Evolutionary conservation across 2,329 filamentous ascomycete genomes (phyloP), one percentile per base, ranked within the genome.

Genomic region (Colletotrichum echinochloae): DNA sequence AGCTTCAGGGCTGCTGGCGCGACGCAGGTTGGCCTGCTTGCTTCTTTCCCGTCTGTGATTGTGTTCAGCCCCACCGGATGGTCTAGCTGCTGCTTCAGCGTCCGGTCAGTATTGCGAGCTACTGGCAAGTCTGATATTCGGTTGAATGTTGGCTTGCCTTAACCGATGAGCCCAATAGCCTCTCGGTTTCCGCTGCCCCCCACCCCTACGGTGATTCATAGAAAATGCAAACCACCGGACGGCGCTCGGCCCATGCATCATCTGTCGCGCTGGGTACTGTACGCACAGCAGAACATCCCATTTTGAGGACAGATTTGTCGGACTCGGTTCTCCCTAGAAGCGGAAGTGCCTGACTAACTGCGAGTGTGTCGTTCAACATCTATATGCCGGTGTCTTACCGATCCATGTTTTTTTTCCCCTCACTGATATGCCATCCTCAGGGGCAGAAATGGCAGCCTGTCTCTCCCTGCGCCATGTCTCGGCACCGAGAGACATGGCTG

Each of bases 401-500:
- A 39, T 3, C 56, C 39, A 33, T 44, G 26, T 20, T 28, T 28
- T 28, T 23, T 16, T 28, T 23, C 9, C 20, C 18, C 14, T n/a
- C 33, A 26, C 30, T 54, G 26, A 49, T 35, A 60, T 49, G 57
- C 39, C 49, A 39, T 52, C 12, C 46, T 41, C 46, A 51, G 35
- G 44, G 59, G 59, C 26, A 30, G 23, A 28, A 20, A 39, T 61
- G 57, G 30, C 33, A 52, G 23, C n/a, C 46, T 39, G n/a, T 51
- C n/a, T 61, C 59, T 61, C 59, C 59, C 59, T 61, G 46, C 59
- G 46, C 46, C 46, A 39, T 61, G 59, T 61, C 59, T 61, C 12
- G 59, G 59, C 35, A n/a, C 59, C 59, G 18, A 54, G 33, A 52
- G 23, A 52, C 46, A 61, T 52, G 35, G n/a, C 46, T 52, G 48